Evolutionary conservation across 2,329 filamentous ascomycete genomes (phyloP).

Genomic region (Pestalotiopsis fici): DNA sequence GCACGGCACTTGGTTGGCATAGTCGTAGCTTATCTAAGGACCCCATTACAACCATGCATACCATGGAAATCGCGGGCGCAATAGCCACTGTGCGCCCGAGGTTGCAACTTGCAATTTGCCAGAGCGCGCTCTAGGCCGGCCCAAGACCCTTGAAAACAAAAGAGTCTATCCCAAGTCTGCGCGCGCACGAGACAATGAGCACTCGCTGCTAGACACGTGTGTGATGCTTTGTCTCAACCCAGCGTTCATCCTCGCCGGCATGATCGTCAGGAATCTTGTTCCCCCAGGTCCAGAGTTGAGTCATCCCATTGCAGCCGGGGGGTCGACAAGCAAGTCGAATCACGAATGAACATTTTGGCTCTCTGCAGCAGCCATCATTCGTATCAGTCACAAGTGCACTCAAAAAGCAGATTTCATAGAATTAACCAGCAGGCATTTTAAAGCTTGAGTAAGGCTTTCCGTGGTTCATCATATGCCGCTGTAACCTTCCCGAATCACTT

Average conservation of each 20-base stretch:
- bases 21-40: not conserved
- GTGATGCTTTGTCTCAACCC: conserved; percentile 1
- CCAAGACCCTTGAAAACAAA: not conserved
- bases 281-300: not conserved
- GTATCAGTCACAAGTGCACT: not conserved
- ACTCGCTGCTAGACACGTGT: conserved; percentile 6
- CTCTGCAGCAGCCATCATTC: not conserved
- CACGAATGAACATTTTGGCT: not conserved
- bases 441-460: not conserved
- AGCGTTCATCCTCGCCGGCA: not conserved
- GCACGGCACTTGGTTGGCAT: conserved; percentile 3
- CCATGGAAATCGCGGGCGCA: not conserved
- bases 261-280: not conserved
- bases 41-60: not conserved
- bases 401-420: not conserved
- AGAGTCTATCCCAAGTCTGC: not conserved
- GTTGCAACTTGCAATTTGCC: conserved; percentile 7
- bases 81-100: not conserved
- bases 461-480: not conserved
- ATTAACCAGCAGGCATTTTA: not conserved
- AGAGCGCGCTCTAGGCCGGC: not conserved
- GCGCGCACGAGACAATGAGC: not conserved
- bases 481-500: conserved; percentile 10
- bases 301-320: not conserved
- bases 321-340: not conserved